Conservation (phyloP, 176 grass and related monocot genomes). For the Miscanthus lutarioriparius region DNA sequence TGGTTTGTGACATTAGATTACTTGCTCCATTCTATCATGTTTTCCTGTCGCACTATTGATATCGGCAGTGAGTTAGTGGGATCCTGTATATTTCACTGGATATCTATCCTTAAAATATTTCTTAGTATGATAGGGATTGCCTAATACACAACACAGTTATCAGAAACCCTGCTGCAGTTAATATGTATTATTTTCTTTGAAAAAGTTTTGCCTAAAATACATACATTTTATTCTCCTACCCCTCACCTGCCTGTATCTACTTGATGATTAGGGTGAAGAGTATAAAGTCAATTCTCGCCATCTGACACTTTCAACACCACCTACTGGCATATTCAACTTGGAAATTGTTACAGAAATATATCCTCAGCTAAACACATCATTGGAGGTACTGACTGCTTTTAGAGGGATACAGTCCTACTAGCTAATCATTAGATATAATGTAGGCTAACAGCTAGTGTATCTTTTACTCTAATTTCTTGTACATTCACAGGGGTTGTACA, state of each 20-base stretch:
- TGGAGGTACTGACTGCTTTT: constrained; percentile 76
- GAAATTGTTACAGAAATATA: constrained; percentile 93
- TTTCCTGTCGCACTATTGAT: background rate
- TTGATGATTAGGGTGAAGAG: constrained; percentile 61
- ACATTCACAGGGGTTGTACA: constrained; percentile 78
- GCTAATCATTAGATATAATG: background rate
- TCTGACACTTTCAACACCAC: constrained; percentile 66
- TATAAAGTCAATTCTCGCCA: constrained; percentile 64
- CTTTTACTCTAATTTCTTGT: constrained; percentile 34
- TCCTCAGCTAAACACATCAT: constrained; percentile 94
- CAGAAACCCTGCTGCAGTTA: background rate
- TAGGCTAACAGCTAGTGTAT: background rate
- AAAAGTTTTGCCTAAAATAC: background rate
- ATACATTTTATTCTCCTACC: constrained; percentile 15
- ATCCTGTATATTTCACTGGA: constrained; percentile 8
- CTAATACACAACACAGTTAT: background rate
- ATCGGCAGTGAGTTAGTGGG: background rate
- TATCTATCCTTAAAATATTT: background rate
- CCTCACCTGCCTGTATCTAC: constrained; percentile 33
- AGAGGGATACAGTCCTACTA: background rate
- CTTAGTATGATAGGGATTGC: background rate
- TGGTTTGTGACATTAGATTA: background rate
- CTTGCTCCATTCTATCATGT: constrained; percentile 6
- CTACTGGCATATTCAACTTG: constrained; percentile 64
- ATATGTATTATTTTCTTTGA: background rate